Base-by-base conservation (phyloP, 306 rosid genomes). In the Casuarina glauca region DNA sequence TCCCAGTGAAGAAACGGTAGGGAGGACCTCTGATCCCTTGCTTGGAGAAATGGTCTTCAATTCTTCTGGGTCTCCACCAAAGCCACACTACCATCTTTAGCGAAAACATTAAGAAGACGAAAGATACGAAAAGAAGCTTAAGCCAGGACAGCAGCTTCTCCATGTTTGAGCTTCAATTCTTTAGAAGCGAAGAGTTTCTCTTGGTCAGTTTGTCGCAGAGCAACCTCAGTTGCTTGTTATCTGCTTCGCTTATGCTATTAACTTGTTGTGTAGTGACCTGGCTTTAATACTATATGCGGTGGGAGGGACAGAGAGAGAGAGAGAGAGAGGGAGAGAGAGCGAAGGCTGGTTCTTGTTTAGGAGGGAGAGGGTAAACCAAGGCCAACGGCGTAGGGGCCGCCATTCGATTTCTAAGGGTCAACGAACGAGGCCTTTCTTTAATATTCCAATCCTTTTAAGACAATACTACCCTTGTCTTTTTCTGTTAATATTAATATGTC, bases 361-460 rank as follows among this genome's bases (percentile, higher is more conserved):
- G 83, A 20, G 69, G 75, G 76, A 67, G 79, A 48, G 49, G 69
- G 16, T 36, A 81, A 26, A 79, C 81, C 96, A 86, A 85, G 89
- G 84, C 96, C 98, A 91, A 85, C 97, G 96, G 86, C 96, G 97
- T 91, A 87, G 98, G 97, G 97, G 90, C 91, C 99, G 97, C 97
- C 91, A 87, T 88, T 87, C 86, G 80, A 86, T 79, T 76, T 86
- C 83, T 51, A 72, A 88, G 91, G 89, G 98, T 93, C 98, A 93
- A 96, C 97, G 85, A 84, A 69, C 72, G 57, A 7, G n/a, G 70
- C 41, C 72, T 20, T 36, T 74, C 82, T 69, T 48, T 38, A 16
- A 64, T 6, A 35, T 64, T 51, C 3, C 2, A 63, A 16, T 67
- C 51, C 35, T 41, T 78, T 17, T 55, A 66, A 64, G 88, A 85